Evolutionary conservation across 805 yeast genomes (phyloP), one percentile per base, ranked within the genome.

Genomic region (Wickerhamiella qilinensis): DNA sequence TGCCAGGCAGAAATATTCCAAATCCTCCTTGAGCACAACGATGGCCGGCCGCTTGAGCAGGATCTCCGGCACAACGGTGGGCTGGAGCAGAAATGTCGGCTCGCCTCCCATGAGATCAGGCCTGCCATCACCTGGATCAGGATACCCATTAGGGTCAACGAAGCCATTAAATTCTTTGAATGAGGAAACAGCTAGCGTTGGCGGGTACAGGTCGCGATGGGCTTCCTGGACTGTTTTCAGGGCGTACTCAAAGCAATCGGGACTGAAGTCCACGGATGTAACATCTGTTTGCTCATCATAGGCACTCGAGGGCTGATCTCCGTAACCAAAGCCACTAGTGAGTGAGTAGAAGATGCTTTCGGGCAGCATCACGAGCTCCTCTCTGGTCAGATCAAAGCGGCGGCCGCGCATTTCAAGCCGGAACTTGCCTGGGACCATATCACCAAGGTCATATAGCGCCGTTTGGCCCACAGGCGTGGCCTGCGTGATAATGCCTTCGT

Each of bases 1-100:
- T 2, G 95, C 93, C 15, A 91, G 76, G 45, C 93, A 82, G 57
- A 86, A 91, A 59, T 73, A 91, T 55, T 91, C 98, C 47, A 91
- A 67, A 58, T 91, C 98, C 56, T 91, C 98, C 45, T 96, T 67
- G 39, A 91, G 65, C 3, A 88, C 95, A 40, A 91, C 84, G 33
- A 91, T 77, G 1, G 94, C 78, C 0, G 97, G 98, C 47, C 83
- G 80, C 43, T 73, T 75, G 46, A 72, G 75, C 44, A 86, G 62
- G 3, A 85, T 73, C 34, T 73, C 75, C 2, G 77, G 54, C 8
- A 47, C 33, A 12, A 39, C 47, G 8, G 24, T 15, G 2, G 47
- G 40, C 18, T 37, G 14, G 4, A 20, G 12, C 15, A 15, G 21
- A 36, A 14, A 19, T 39, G 44, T 40, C 16, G 43, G 50, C 35